phyloP scores from a whole-genome alignment of 441 rosid genomes.

The Lagerstroemia fauriei region DNA sequence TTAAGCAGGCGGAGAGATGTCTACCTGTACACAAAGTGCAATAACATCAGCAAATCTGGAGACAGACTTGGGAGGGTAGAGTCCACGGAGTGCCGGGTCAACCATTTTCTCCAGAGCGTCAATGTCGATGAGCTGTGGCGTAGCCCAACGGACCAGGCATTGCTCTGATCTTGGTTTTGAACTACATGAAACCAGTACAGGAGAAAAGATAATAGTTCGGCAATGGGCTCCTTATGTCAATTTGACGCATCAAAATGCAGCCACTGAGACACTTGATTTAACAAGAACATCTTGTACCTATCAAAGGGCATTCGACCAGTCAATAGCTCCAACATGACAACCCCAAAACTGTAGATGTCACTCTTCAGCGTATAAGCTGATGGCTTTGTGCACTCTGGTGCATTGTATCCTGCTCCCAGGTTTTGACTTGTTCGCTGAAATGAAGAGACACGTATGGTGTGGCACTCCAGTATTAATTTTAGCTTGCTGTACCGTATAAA shows the following conservation, averaged over 20 bases:
- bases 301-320: slow-evolving; percentile 87
- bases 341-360: slow-evolving; percentile 88
- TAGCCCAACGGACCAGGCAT: slow-evolving; percentile 81
- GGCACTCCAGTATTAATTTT: not conserved
- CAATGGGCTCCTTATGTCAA: not conserved
- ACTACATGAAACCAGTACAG: slow-evolving; percentile 32
- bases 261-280: not conserved
- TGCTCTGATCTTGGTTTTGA: slow-evolving; percentile 70
- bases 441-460: not conserved
- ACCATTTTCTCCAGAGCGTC: slow-evolving; percentile 72
- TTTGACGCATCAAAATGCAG: not conserved
- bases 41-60: slow-evolving; percentile 78
- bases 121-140: slow-evolving; percentile 68
- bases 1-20: not conserved
- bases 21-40: slow-evolving; percentile 79
- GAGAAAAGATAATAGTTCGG: not conserved
- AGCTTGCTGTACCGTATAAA: not conserved
- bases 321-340: slow-evolving; percentile 86
- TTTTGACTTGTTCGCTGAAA: slow-evolving; percentile 78
- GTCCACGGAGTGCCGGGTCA: slow-evolving; percentile 87
- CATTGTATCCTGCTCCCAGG: slow-evolving; percentile 87
- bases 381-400: slow-evolving; percentile 80
- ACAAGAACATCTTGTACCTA: slow-evolving; percentile 37
- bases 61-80: slow-evolving; percentile 77
- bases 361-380: slow-evolving; percentile 82